Conservation (phyloP, 2,329 filamentous ascomycete genomes). For the Penicillium brevicompactum region DNA sequence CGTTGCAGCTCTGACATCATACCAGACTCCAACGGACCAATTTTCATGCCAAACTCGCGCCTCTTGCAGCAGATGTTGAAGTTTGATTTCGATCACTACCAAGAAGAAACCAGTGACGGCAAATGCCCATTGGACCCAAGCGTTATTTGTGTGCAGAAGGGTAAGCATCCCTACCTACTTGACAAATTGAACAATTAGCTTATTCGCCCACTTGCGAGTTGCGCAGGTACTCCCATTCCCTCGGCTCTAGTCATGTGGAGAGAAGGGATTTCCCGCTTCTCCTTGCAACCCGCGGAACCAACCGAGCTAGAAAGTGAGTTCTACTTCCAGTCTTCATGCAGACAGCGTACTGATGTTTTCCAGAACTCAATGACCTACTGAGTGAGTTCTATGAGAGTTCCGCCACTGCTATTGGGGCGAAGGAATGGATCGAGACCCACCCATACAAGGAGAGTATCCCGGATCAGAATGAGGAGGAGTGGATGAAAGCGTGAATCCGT, state of each 20-base stretch:
- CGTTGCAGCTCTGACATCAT: background rate
- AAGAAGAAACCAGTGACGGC: constrained; percentile 3
- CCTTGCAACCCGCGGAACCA: constrained; percentile 6
- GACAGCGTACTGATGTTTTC: background rate
- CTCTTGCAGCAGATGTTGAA: constrained; percentile 12
- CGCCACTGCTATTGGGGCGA: background rate
- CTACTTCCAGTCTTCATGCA: background rate
- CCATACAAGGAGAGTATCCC: constrained; percentile 7
- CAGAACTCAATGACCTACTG: constrained; percentile 3
- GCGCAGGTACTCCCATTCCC: constrained; percentile 4
- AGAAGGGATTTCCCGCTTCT: constrained; percentile 7
- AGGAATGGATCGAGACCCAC: constrained; percentile 11
- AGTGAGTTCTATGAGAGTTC: constrained; percentile 10
- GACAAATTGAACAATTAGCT: background rate
- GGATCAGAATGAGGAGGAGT: constrained; percentile 4
- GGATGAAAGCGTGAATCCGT: constrained; percentile 1
- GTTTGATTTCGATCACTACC: constrained; percentile 10
- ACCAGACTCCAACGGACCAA: constrained; percentile 9
- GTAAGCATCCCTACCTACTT: background rate
- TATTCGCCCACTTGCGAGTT: background rate
- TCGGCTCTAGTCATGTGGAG: constrained; percentile 7
- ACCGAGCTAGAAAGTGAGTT: constrained; percentile 8
- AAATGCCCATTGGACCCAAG: constrained; percentile 3
- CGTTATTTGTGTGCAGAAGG: constrained; percentile 4
- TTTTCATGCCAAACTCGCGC: constrained; percentile 11